Base-by-base conservation (phyloP, 2,329 filamentous ascomycete species). In the Fusarium sp. region DNA sequence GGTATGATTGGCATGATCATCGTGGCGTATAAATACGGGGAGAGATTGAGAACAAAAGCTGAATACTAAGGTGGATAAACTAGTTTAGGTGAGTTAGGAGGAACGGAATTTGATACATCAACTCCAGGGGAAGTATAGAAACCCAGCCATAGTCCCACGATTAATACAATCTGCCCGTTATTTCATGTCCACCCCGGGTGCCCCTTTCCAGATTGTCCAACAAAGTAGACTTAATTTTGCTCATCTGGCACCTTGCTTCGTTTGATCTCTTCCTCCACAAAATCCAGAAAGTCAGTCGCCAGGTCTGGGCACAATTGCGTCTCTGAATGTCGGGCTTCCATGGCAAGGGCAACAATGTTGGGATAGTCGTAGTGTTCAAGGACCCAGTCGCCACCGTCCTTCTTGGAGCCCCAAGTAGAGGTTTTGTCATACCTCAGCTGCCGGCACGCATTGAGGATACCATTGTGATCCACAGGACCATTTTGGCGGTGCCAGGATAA, bases 371-470 rank as follows among this genome's bases (percentile, higher is more conserved):
- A 46, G 23, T 46, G 3, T 16, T 46, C 42, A 27, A 46, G 42
- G 14, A 27, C 42, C 42, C 42, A 46, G 5, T 20, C 9, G 16
- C 42, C 42, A 10, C 20, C 42, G 9, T 46, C 42, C 20, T 46
- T 46, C 20, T 46, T 46, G 13, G 42, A 46, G 20, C 42, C 42
- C 42, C 42, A 46, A n/a, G 7, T 27, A 23, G 23, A 46, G 10
- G 42, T 46, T 6, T 46, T 46, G 9, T 23, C 42, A 6, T 46
- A 46, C 23, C 42, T 46, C 42, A 46, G 9, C 42, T 46, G 20
- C 13, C 63, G 20, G 1, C 65, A 67, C 14, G 63, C 65, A 2
- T 67, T 67, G 1, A 67, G 58, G 3, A 60, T 40, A 3, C 65
- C 57, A 0, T 67, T 66, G 1, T 33, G 7, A 1, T 54, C 62